Percentiles rank a stretch among this genome's conserved stretches.
Evolutionary conservation across 176 grass and related monocot species (phyloP).

Genomic region (Avena sativa): DNA sequence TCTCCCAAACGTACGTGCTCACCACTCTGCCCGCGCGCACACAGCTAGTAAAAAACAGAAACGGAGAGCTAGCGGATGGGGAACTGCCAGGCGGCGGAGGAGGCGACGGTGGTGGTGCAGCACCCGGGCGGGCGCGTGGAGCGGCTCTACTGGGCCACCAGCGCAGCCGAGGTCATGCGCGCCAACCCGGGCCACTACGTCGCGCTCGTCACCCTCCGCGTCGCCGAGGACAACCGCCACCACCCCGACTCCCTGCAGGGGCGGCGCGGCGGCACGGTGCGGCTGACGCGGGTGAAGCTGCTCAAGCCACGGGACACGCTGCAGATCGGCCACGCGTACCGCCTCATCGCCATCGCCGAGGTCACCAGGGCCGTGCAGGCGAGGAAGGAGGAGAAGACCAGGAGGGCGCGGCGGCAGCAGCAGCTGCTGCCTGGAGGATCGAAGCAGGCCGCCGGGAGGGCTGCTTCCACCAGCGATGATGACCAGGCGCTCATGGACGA

Average conservation of each 20-base stretch:
- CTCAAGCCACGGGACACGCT: slow-evolving; percentile 82
- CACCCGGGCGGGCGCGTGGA: slow-evolving; percentile 84
- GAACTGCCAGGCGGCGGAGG: slow-evolving; percentile 96
- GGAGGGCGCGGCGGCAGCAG: slow-evolving; percentile 45
- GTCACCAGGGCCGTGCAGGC: slow-evolving; percentile 71
- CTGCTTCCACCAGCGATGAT: not conserved
- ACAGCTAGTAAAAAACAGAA: no score
- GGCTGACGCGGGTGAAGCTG: slow-evolving; percentile 83
- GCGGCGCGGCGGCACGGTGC: not conserved
- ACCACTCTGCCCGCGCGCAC: no score
- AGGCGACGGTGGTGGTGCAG: slow-evolving; percentile 77
- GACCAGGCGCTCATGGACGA: slow-evolving; percentile 1
- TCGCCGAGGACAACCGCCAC: slow-evolving; percentile 12
- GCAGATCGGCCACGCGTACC: slow-evolving; percentile 75
- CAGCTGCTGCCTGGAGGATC: not conserved
- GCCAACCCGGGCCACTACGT: slow-evolving; percentile 92
- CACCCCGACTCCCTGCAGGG: not conserved
- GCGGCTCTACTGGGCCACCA: slow-evolving; percentile 85
- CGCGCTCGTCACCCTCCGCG: slow-evolving; percentile 71
- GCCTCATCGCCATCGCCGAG: slow-evolving; percentile 82
- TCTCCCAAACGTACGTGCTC: no score
- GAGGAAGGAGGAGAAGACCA: slow-evolving; percentile 74
- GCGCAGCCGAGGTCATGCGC: slow-evolving; percentile 83
- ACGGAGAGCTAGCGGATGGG: slow-evolving; percentile 50
- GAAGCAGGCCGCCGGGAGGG: not conserved